These are phyloP conservation scores for Pestalotiopsis sp. DNA, from an alignment of 2,329 filamentous ascomycete species.

Conservation along the genomic window DNA sequence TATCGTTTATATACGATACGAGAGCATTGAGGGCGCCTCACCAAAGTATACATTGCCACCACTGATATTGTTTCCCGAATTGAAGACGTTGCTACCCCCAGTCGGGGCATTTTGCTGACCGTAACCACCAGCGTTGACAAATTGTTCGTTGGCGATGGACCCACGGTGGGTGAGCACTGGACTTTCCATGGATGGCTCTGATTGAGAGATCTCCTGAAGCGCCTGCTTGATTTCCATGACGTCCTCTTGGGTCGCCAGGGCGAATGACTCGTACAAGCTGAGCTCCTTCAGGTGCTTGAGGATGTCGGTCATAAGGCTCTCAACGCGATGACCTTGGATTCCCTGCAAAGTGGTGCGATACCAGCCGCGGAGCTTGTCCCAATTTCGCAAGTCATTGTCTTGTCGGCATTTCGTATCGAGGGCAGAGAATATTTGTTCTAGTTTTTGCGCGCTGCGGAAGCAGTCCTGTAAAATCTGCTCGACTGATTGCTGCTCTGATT, in stretches of 20 bases:
- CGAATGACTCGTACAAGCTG: not conserved
- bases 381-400: not conserved
- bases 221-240: not conserved
- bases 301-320: not conserved
- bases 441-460: not conserved
- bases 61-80: not conserved
- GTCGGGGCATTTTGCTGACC: not conserved
- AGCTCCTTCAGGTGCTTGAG: not conserved
- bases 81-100: not conserved
- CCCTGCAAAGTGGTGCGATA: not conserved
- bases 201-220: not conserved
- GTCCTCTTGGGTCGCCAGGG: not conserved
- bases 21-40: not conserved
- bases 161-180: rapidly evolving
- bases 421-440: not conserved
- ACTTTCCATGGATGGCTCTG: not conserved
- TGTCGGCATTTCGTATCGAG: not conserved
- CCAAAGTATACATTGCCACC: not conserved
- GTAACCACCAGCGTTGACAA: not conserved
- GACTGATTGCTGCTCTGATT: not conserved
- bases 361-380: not conserved
- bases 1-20: not conserved
- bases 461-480: not conserved
- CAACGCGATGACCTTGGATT: too few species aligned
- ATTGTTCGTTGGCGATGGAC: not conserved